Conservation (phyloP, 2,329 filamentous ascomycete genomes). For the Cordyceps tenuipes region DNA sequence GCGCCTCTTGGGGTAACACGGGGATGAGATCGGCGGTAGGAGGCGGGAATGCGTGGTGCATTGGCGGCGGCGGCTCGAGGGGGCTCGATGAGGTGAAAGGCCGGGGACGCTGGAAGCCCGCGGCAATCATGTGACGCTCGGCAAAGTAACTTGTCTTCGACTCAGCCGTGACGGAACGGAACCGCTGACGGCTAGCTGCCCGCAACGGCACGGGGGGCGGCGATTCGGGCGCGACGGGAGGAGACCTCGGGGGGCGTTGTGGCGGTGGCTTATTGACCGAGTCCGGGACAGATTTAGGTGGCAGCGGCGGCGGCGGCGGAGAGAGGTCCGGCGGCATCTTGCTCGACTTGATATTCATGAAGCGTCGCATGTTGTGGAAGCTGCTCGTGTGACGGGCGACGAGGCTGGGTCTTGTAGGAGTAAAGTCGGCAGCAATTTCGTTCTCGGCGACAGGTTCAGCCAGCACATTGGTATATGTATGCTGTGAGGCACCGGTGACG, state of each 20-base stretch:
- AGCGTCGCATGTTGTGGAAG: conserved; percentile 10
- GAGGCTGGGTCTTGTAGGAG: conserved; percentile 2
- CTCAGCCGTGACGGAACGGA: conserved; percentile 36
- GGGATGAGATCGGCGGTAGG: conserved; percentile 9
- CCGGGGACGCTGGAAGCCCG: conserved; percentile 36
- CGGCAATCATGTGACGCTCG: conserved; percentile 38
- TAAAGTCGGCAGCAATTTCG: neutral
- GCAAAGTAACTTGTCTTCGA: conserved; percentile 24
- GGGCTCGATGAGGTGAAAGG: conserved; percentile 28
- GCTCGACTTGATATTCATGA: conserved; percentile 12
- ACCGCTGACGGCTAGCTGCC: conserved; percentile 45
- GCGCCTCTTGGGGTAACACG: conserved; percentile 21
- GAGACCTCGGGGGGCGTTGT: conserved; percentile 31
- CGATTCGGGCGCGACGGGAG: conserved; percentile 31
- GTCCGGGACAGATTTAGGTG: neutral
- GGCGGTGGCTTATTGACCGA: conserved; percentile 1
- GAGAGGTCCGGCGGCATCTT: neutral
- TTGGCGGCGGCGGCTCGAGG: conserved; percentile 15
- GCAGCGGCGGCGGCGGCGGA: neutral
- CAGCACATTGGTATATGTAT: conserved; percentile 8
- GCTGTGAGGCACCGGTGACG: neutral
- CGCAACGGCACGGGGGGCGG: conserved; percentile 43
- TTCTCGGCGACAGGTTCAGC: conserved; percentile 3
- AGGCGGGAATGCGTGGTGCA: conserved; percentile 9
- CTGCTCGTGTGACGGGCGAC: conserved; percentile 9